phyloP scores from a whole-genome alignment of 805 yeast species.

The Candida gorgasii region DNA sequence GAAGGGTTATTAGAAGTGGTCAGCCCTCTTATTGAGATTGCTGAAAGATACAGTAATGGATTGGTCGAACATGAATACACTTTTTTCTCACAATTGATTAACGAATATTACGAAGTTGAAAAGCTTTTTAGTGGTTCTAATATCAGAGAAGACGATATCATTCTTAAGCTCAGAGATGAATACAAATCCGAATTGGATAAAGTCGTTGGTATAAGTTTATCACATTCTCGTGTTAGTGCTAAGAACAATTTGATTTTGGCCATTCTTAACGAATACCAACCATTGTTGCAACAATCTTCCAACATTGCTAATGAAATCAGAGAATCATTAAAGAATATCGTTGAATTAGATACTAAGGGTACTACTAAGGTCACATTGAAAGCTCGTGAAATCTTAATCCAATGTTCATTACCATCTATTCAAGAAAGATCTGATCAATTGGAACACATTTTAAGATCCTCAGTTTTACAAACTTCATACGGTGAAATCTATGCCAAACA shows the following conservation, averaged over 20 bases:
- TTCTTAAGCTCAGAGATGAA: constrained; percentile 84
- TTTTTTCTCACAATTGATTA: constrained; percentile 68
- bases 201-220: constrained; percentile 73
- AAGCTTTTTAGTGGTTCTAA: constrained; percentile 72
- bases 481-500: constrained; percentile 81
- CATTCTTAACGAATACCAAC: constrained; percentile 78
- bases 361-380: constrained; percentile 92
- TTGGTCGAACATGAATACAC: constrained; percentile 79
- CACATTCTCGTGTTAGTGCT: constrained; percentile 91
- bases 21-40: constrained; percentile 73
- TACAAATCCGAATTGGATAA: constrained; percentile 70
- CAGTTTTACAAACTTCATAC: constrained; percentile 85
- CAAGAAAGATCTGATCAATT: constrained; percentile 96
- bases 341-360: constrained; percentile 85
- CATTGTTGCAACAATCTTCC: constrained; percentile 70
- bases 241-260: constrained; percentile 89
- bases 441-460: constrained; percentile 89
- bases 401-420: constrained; percentile 94
- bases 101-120: constrained; percentile 78
- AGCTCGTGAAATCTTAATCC: constrained; percentile 94
- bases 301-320: constrained; percentile 68
- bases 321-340: constrained; percentile 71
- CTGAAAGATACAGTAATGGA: constrained; percentile 71
- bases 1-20: constrained; percentile 50
- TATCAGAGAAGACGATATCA: constrained; percentile 84